Conservation (phyloP, 495 filamentous ascomycete species). For the Penicillium soppii region DNA sequence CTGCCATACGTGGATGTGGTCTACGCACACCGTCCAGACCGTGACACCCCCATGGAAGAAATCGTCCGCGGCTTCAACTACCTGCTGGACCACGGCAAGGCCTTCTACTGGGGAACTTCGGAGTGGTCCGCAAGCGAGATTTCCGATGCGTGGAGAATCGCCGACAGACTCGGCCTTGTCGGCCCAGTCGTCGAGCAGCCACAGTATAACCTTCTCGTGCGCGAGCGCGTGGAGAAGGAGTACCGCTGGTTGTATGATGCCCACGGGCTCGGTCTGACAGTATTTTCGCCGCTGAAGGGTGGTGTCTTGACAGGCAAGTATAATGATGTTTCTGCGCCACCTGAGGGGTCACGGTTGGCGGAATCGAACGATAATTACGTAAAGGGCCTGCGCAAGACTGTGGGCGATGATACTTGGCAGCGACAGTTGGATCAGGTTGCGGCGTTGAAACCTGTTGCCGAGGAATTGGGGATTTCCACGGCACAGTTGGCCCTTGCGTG, state of each 20-base stretch:
- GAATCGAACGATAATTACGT: slow-evolving; percentile 41
- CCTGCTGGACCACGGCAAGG: slow-evolving; percentile 71
- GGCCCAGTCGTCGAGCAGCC: slow-evolving; percentile 85
- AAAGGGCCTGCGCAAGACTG: slow-evolving; percentile 26
- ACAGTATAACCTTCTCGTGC: slow-evolving; percentile 73
- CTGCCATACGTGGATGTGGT: slow-evolving; percentile 74
- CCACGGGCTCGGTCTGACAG: slow-evolving; percentile 68
- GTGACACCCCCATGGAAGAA: slow-evolving; percentile 83
- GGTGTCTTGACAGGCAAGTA: slow-evolving; percentile 84
- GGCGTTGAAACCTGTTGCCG: slow-evolving; percentile 61
- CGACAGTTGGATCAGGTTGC: slow-evolving; percentile 24
- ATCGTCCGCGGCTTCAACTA: slow-evolving; percentile 83
- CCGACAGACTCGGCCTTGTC: slow-evolving; percentile 72
- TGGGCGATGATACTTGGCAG: slow-evolving; percentile 20
- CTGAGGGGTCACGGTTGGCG: slow-evolving; percentile 37
- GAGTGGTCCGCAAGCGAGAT: slow-evolving; percentile 87
- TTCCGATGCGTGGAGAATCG: slow-evolving; percentile 69
- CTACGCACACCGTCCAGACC: slow-evolving; percentile 82
- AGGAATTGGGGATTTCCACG: slow-evolving; percentile 62
- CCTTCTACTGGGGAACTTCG: slow-evolving; percentile 89
- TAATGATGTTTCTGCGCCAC: slow-evolving; percentile 51
- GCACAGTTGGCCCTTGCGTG: slow-evolving; percentile 73
- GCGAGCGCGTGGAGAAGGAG: slow-evolving; percentile 73
- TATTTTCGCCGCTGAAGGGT: slow-evolving; percentile 68
- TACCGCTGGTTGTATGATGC: slow-evolving; percentile 65